Evolutionary conservation across 805 yeast genomes (phyloP).

Genomic region (Hemisphaericaspora nanyangensis): DNA sequence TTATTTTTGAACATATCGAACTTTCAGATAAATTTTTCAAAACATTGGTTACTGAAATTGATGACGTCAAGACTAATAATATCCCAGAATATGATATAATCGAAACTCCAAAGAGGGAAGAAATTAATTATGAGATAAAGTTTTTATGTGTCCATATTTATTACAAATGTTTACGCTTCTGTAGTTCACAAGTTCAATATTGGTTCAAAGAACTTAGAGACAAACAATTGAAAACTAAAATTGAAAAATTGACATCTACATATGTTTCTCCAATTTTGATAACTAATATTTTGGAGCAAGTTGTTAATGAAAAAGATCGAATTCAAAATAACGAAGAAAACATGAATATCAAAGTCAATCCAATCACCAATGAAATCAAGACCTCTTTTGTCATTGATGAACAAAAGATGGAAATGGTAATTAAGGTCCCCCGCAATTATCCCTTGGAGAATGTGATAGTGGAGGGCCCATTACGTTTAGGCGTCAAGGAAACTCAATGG

Average conservation of each 20-base stretch:
- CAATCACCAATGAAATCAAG: constrained; percentile 61
- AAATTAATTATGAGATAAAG: constrained; percentile 6
- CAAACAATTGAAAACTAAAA: constrained; percentile 52
- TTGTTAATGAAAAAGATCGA: constrained; percentile 38
- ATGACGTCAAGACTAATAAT: background rate
- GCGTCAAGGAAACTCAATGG: constrained; percentile 91
- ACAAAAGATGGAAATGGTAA: constrained; percentile 74
- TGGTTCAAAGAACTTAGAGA: constrained; percentile 76
- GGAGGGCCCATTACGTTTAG: constrained; percentile 74
- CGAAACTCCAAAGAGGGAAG: constrained; percentile 18
- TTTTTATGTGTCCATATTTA: constrained; percentile 47
- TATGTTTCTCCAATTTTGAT: constrained; percentile 65
- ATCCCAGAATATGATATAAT: constrained; percentile 19
- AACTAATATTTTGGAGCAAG: constrained; percentile 50
- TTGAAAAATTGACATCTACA: constrained; percentile 60
- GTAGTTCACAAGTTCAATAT: constrained; percentile 54
- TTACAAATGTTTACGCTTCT: constrained; percentile 44
- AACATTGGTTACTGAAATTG: background rate
- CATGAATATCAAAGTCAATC: constrained; percentile 59
- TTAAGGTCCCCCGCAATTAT: constrained; percentile 67
- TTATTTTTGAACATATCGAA: constrained; percentile 53
- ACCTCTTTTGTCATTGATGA: constrained; percentile 80
- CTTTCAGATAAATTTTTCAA: constrained; percentile 5
- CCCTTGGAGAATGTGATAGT: constrained; percentile 77
- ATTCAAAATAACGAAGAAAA: constrained; percentile 35